phyloP scores from a whole-genome alignment of 306 rosid species.

The Boehmeria nivea region DNA sequence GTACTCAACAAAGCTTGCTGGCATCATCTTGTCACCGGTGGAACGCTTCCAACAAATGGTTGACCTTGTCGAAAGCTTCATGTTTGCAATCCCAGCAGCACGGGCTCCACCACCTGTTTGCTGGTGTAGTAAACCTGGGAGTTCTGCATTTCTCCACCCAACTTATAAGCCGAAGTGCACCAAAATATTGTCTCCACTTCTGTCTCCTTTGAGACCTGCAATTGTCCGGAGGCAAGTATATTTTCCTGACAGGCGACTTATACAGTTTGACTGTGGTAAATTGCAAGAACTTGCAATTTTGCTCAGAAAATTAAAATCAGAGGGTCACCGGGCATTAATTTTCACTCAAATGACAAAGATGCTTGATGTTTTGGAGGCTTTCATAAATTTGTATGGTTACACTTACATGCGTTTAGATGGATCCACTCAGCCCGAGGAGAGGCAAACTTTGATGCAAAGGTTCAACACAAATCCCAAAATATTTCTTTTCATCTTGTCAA shows the following conservation, averaged over 20 bases:
- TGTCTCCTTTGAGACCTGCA: constrained; percentile 85
- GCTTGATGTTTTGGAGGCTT: constrained; percentile 94
- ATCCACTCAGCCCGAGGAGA: constrained; percentile 93
- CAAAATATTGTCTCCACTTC: constrained; percentile 58
- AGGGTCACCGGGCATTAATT: constrained; percentile 89
- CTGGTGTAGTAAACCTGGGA: constrained; percentile 72
- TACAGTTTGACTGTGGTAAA: constrained; percentile 97
- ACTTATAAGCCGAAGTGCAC: constrained; percentile 65
- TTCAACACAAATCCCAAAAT: constrained; percentile 90
- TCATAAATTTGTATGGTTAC: constrained; percentile 93
- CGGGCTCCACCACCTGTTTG: constrained; percentile 78
- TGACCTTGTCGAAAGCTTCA: constrained; percentile 84
- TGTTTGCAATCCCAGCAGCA: constrained; percentile 97
- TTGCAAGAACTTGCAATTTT: constrained; percentile 74
- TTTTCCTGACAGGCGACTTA: constrained; percentile 95
- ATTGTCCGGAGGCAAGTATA: constrained; percentile 93
- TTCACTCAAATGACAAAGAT: constrained; percentile 98
- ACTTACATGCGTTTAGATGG: constrained; percentile 98
- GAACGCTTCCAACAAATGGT: constrained; percentile 72
- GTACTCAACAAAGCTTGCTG: constrained; percentile 82
- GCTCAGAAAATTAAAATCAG: constrained; percentile 83
- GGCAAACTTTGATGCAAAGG: constrained; percentile 96
- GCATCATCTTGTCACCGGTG: constrained; percentile 77
- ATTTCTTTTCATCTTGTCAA: constrained; percentile 91
- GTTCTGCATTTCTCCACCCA: constrained; percentile 54